Percentiles rank a stretch among this genome's conserved stretches.
Evolutionary conservation across 2,329 filamentous ascomycete species (phyloP).

Genomic region (Pezicula radicicola): DNA sequence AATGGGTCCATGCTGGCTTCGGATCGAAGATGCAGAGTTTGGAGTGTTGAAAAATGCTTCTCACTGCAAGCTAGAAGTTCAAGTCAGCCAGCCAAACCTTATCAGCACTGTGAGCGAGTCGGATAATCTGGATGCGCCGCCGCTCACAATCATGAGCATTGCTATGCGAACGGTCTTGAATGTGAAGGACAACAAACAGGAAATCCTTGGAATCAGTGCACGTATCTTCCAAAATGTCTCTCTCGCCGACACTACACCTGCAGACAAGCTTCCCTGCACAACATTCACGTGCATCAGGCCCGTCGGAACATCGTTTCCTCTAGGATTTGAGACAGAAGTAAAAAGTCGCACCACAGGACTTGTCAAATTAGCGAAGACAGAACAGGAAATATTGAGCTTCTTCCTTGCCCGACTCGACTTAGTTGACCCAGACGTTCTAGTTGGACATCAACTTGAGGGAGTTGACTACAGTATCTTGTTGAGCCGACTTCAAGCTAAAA

Average conservation of each 20-base stretch:
- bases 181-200: slow-evolving; percentile 90
- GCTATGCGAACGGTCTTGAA: slow-evolving; percentile 87
- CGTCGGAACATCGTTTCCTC: slow-evolving; percentile 69
- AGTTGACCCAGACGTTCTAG: slow-evolving; percentile 87
- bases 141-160: slow-evolving; percentile 93
- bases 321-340: slow-evolving; percentile 79
- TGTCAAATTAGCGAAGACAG: slow-evolving; percentile 78
- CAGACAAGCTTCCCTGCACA: slow-evolving; percentile 83
- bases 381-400: slow-evolving; percentile 80
- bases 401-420: slow-evolving; percentile 87
- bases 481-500: slow-evolving; percentile 83
- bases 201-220: slow-evolving; percentile 87
- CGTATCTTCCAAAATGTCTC: slow-evolving; percentile 90
- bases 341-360: slow-evolving; percentile 70
- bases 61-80: slow-evolving; percentile 93
- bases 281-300: slow-evolving; percentile 92
- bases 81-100: slow-evolving; percentile 73
- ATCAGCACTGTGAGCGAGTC: slow-evolving; percentile 72
- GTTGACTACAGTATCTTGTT: slow-evolving; percentile 92
- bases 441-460: slow-evolving; percentile 95
- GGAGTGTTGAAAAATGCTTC: slow-evolving; percentile 84
- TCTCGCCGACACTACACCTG: slow-evolving; percentile 81
- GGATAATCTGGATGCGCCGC: slow-evolving; percentile 79
- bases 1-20: slow-evolving; percentile 98
- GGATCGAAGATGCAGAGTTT: slow-evolving; percentile 84